Evolutionary conservation across 495 filamentous ascomycete genomes (phyloP).

Genomic region (Amniculicola lignicola): DNA sequence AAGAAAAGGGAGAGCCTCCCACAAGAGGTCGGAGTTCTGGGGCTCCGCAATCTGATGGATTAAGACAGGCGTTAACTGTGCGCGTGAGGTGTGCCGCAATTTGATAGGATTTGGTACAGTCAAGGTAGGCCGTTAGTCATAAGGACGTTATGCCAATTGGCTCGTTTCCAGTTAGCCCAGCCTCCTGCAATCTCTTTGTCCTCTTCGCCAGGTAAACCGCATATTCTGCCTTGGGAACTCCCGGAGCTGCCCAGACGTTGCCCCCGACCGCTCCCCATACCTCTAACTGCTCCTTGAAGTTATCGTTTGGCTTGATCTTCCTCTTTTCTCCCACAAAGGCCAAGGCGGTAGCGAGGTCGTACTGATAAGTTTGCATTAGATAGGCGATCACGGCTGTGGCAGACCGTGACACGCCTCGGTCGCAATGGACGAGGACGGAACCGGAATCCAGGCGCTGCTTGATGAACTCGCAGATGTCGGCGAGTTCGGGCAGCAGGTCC

Average conservation of each 20-base stretch:
- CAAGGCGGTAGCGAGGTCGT: not conserved
- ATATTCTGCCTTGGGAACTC: slow-evolving; percentile 21
- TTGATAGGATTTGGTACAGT: not conserved
- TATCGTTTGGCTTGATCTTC: not conserved
- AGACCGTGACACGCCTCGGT: not conserved
- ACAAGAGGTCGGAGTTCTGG: not conserved
- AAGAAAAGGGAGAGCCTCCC: not conserved
- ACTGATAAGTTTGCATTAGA: not conserved
- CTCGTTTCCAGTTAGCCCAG: not conserved
- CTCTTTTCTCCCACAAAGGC: not conserved
- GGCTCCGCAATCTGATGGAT: not conserved
- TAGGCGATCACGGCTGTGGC: not conserved
- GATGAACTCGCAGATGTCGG: not conserved
- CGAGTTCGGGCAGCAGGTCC: not conserved
- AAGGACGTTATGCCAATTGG: not conserved
- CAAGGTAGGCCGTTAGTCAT: not conserved
- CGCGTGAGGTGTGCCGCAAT: not conserved
- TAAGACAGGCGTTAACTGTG: not conserved
- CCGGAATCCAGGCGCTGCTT: not conserved
- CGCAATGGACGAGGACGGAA: not conserved
- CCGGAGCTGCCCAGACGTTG: not conserved
- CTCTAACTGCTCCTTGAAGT: not conserved
- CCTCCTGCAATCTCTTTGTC: slow-evolving; percentile 24
- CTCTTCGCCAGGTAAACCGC: slow-evolving; percentile 36
- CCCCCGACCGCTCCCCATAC: not conserved